phyloP scores from a whole-genome alignment of 495 filamentous ascomycete genomes.

The Physcia stellaris region DNA sequence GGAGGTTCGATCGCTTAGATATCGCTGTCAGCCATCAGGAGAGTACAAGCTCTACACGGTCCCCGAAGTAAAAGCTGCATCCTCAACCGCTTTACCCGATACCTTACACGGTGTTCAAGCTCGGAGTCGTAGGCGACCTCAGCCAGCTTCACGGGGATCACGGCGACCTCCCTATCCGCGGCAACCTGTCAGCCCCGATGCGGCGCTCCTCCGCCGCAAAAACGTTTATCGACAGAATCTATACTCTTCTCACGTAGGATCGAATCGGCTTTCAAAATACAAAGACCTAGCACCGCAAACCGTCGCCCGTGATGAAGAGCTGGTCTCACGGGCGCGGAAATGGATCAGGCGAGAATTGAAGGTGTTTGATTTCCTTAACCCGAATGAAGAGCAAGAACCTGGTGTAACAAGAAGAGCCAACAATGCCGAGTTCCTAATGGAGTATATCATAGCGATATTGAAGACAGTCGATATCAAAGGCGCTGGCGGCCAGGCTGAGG shows the following conservation, averaged over 20 bases:
- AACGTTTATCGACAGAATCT: slow-evolving; percentile 63
- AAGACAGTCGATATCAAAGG: slow-evolving; percentile 85
- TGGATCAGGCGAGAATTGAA: slow-evolving; percentile 82
- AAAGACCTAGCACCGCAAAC: slow-evolving; percentile 55
- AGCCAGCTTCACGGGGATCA: slow-evolving; percentile 1
- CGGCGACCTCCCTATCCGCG: slow-evolving; percentile 9
- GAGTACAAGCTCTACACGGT: slow-evolving; percentile 43
- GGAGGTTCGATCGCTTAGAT: slow-evolving; percentile 51
- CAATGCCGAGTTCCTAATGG: slow-evolving; percentile 81
- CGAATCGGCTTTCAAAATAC: slow-evolving; percentile 68
- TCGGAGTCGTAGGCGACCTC: not conserved
- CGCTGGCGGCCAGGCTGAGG: slow-evolving; percentile 71
- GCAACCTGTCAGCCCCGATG: slow-evolving; percentile 23
- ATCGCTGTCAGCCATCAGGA: slow-evolving; percentile 38
- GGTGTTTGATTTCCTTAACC: slow-evolving; percentile 67
- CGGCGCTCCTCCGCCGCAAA: slow-evolving; percentile 53
- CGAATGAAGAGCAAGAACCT: slow-evolving; percentile 18
- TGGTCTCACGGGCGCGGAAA: slow-evolving; percentile 68
- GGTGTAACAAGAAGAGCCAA: slow-evolving; percentile 37
- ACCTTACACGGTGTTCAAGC: not conserved
- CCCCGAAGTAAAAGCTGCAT: too few relatives aligned
- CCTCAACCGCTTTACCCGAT: not conserved
- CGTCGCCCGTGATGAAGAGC: slow-evolving; percentile 48
- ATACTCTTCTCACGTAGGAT: slow-evolving; percentile 75
- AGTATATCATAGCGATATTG: slow-evolving; percentile 78